Conservation (phyloP, 2,329 filamentous ascomycete species). For the Onygenales sp. region DNA sequence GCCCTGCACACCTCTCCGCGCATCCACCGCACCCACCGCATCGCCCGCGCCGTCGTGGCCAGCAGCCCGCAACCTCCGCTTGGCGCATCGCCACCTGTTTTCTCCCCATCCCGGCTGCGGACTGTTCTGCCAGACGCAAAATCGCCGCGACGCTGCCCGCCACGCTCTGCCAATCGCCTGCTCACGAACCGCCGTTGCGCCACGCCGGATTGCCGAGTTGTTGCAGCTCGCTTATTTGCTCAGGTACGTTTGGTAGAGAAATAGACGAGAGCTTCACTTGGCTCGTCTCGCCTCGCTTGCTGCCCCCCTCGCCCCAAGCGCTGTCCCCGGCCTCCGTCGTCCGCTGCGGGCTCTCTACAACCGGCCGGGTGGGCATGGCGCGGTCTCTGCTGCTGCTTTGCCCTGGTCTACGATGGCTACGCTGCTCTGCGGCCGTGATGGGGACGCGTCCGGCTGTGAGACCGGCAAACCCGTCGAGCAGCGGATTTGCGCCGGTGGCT, state of each 20-base stretch:
- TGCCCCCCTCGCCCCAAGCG: too few species aligned
- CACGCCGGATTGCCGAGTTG: background rate
- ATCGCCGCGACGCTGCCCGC: background rate
- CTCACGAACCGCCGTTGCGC: background rate
- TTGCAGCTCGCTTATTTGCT: background rate
- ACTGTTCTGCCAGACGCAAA: too few species aligned
- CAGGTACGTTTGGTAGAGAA: conserved; percentile 3
- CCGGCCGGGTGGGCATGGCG: background rate
- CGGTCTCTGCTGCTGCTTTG: background rate
- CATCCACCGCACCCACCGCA: too few species aligned
- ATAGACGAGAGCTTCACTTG: background rate
- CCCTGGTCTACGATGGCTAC: background rate
- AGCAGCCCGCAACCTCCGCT: background rate
- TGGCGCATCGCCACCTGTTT: conserved; percentile 7
- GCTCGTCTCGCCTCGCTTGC: too few species aligned
- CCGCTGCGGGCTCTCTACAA: background rate
- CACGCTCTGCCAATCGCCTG: background rate
- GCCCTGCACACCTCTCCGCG: too few species aligned
- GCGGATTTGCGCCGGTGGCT: background rate
- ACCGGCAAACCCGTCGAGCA: background rate
- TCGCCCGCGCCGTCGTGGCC: background rate
- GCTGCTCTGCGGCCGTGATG: background rate
- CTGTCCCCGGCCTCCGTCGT: background rate
- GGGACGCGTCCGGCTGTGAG: background rate
- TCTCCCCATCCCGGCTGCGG: background rate